Evolutionary conservation across 371 early-diverging fungal genomes (phyloP).

Genomic region (Mucor indicus): DNA sequence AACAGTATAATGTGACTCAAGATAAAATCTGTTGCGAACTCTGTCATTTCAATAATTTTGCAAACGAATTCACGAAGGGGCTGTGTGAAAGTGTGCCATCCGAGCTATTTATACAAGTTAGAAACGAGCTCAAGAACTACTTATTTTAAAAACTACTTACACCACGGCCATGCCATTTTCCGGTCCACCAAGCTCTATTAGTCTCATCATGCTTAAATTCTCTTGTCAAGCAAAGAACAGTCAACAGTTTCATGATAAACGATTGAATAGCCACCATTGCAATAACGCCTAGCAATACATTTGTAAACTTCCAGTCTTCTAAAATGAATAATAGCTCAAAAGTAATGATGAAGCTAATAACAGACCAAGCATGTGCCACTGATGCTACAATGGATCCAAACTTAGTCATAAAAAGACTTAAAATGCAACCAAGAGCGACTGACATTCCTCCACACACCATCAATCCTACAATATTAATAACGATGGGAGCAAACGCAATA

Average conservation of each 20-base stretch:
- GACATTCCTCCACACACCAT: slow-evolving; percentile 72
- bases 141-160: no score
- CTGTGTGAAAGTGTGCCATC: slow-evolving; percentile 60
- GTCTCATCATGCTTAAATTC: slow-evolving; percentile 82
- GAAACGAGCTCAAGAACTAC: no score
- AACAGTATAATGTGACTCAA: slow-evolving; percentile 75
- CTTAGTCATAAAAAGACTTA: slow-evolving; percentile 60
- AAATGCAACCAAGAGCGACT: slow-evolving; percentile 63
- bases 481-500: slow-evolving; percentile 70
- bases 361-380: slow-evolving; percentile 66
- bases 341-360: slow-evolving; percentile 55
- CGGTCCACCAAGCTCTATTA: slow-evolving; percentile 90
- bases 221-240: slow-evolving; percentile 71
- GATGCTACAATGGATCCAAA: slow-evolving; percentile 75
- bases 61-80: slow-evolving; percentile 79
- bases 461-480: slow-evolving; percentile 69
- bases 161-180: slow-evolving; percentile 80
- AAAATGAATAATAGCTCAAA: slow-evolving; percentile 69
- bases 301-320: slow-evolving; percentile 61
- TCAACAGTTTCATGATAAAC: slow-evolving; percentile 66
- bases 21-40: slow-evolving; percentile 80
- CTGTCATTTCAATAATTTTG: slow-evolving; percentile 84
- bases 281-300: slow-evolving; percentile 68
- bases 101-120: slow-evolving; percentile 31
- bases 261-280: slow-evolving; percentile 67